Base-by-base conservation (phyloP, 2,329 filamentous ascomycete species). In the Fusarium temperatum region DNA sequence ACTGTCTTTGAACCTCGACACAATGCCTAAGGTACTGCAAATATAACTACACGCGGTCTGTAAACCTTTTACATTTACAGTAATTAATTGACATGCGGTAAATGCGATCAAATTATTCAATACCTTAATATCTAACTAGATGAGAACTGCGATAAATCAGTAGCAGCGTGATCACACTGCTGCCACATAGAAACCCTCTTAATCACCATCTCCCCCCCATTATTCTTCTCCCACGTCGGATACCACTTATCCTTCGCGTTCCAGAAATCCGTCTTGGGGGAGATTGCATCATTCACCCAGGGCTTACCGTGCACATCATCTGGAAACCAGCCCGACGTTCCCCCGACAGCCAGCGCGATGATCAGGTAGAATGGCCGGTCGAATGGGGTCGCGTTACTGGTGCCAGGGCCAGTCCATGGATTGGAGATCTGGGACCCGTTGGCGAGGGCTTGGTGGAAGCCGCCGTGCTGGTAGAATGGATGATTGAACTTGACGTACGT, bases 61-160 rank as follows among this genome's bases (percentile, higher is more conserved):
- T 7, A 4, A 32, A 7, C 32, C 32, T 32, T 32, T 15, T 1
- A 4, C 5, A 26, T 2, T 0, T 6, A 36, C 2, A 11, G 5
- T 11, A 5, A 22, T 3, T 3, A 1, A 36, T 17, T 6, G 0
- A 12, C 6, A 0, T 22, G 3, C 6, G 6, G 17, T 1, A 4
- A 8, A 0, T 2, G 7, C 4, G 10, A 6, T 20, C 3, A 1
- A 11, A 6, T 15, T 53, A 22, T 22, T 6, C 7, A 14, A n/a
- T 6, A 11, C 13, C 11, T 3, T 8, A 2, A 9, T 18, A 5
- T 38, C 14, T 54, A 55, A 28, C 32, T 55, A 4, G 51, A 10
- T n/a, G 20, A 13, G 8, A 55, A 55, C 4, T 41, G 35, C 8
- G 51, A 55, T 13, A 55, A 28, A 11, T 55, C 51, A 4, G 51